A percentile compares a stretch with the other conserved stretches of the same genome.
These are phyloP conservation scores for Geranium rotundifolium DNA, from an alignment of 345 rosid genomes.

Conservation along the genomic window DNA sequence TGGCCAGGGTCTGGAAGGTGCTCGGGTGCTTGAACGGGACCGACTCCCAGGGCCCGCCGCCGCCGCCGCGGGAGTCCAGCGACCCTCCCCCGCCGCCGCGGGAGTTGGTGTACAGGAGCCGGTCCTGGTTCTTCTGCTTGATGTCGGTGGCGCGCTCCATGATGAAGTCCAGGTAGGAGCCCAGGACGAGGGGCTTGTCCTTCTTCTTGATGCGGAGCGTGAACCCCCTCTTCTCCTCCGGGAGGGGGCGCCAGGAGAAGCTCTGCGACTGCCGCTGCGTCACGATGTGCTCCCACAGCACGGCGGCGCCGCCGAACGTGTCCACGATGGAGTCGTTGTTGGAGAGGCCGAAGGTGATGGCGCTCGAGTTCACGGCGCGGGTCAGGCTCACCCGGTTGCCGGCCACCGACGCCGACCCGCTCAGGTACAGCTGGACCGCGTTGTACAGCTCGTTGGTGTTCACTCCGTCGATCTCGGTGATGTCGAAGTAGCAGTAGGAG, in stretches of 20 bases:
- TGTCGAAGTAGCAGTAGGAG: conserved; percentile 73
- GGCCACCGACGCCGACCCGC: conserved; percentile 58
- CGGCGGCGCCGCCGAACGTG: conserved; percentile 38
- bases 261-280: conserved; percentile 65
- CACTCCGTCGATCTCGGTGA: conserved; percentile 89
- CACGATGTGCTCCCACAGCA: conserved; percentile 90
- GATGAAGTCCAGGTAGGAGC: conserved; percentile 61
- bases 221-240: conserved; percentile 95
- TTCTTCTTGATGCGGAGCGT: conserved; percentile 60
- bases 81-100: conserved; percentile 94
- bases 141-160: conserved; percentile 75
- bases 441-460: conserved; percentile 97
- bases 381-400: conserved; percentile 82
- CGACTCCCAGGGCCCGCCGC: conserved; percentile 94
- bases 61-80: conserved; percentile 76
- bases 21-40: conserved; percentile 94
- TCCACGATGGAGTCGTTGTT: conserved; percentile 74
- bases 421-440: conserved; percentile 95
- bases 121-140: conserved; percentile 54
- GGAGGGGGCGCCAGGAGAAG: conserved; percentile 82
- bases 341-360: conserved; percentile 76
- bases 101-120: conserved; percentile 70
- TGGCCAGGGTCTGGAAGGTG: conserved; percentile 81
- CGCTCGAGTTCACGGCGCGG: conserved; percentile 74
- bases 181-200: conserved; percentile 48